Evolutionary conservation across 495 filamentous ascomycete species (phyloP).

Genomic region (Massariosphaeria phaeospora): DNA sequence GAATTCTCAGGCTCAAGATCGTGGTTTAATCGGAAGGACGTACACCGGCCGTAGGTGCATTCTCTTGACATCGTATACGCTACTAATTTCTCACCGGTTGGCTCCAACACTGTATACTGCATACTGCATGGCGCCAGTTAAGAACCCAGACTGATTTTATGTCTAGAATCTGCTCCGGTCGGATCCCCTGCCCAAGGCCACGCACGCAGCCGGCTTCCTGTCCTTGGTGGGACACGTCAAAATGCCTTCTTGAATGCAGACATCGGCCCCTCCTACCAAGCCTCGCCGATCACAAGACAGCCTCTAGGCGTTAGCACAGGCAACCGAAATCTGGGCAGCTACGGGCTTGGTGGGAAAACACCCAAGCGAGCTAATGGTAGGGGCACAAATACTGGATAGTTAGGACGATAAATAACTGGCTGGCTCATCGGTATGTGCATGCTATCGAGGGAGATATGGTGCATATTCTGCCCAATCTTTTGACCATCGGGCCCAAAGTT

Average conservation of each 20-base stretch:
- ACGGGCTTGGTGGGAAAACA: constrained; percentile 9
- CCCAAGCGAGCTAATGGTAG: constrained; percentile 2
- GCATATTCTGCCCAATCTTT: no score
- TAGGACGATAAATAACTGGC: constrained; percentile 10
- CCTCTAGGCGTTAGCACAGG: constrained; percentile 6
- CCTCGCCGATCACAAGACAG: constrained; percentile 19
- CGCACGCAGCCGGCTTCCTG: constrained; percentile 16
- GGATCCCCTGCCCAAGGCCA: constrained; percentile 7
- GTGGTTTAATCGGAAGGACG: background rate
- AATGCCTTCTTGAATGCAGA: constrained; percentile 6
- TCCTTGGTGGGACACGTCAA: constrained; percentile 16
- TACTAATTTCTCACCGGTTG: background rate
- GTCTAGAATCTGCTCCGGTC: constrained; percentile 7
- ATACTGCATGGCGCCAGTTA: no score
- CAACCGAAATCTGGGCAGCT: constrained; percentile 13
- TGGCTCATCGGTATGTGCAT: background rate
- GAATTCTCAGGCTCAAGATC: constrained; percentile 11
- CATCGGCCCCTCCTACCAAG: constrained; percentile 19
- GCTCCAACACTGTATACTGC: no score
- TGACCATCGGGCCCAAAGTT: background rate
- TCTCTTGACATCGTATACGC: background rate
- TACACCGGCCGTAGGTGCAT: constrained; percentile 11
- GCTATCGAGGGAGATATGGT: background rate
- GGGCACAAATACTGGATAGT: background rate
- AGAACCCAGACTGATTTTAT: no score